A percentile compares a stretch with the other conserved stretches of the same genome.
Evolutionary conservation across 345 rosid species (phyloP).

Genomic region (Chamaenerion angustifolium): DNA sequence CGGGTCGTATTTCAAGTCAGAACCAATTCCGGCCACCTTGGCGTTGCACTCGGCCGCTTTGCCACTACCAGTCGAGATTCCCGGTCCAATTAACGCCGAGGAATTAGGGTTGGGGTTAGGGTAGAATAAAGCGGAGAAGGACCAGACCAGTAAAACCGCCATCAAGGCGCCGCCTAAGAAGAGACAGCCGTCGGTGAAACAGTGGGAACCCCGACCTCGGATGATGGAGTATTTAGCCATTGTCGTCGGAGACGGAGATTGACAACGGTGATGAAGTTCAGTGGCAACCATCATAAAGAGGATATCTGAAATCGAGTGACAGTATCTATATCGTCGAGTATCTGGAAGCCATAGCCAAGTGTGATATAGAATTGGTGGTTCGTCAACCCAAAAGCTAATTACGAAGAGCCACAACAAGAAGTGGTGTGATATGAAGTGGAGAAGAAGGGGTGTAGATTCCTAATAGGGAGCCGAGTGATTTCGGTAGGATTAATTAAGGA

Average conservation of each 20-base stretch:
- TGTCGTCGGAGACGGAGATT: slow-evolving; percentile 27
- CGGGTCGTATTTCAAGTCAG: slow-evolving; percentile 36
- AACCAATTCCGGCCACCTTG: slow-evolving; percentile 3
- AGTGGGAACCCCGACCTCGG: slow-evolving; percentile 20
- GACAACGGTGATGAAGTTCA: slow-evolving; percentile 6
- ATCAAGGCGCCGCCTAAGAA: slow-evolving; percentile 52
- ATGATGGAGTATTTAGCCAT: slow-evolving; percentile 27
- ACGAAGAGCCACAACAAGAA: not conserved
- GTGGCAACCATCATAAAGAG: slow-evolving; percentile 16
- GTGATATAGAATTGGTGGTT: no score
- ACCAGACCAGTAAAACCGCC: slow-evolving; percentile 51
- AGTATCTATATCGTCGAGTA: not conserved
- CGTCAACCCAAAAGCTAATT: no score
- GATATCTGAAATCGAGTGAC: not conserved
- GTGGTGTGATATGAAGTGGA: not conserved
- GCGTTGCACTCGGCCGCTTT: not conserved
- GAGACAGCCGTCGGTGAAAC: slow-evolving; percentile 32
- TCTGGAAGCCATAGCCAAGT: not conserved
- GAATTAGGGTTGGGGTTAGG: slow-evolving; percentile 7
- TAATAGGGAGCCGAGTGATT: not conserved
- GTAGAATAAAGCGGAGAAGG: slow-evolving; percentile 40
- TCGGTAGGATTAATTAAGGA: not conserved
- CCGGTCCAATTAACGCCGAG: not conserved
- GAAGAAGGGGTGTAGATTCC: not conserved
- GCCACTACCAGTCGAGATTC: not conserved